Base-by-base conservation (phyloP, 169 alveolate species). In the Eimeria tenella region DNA sequence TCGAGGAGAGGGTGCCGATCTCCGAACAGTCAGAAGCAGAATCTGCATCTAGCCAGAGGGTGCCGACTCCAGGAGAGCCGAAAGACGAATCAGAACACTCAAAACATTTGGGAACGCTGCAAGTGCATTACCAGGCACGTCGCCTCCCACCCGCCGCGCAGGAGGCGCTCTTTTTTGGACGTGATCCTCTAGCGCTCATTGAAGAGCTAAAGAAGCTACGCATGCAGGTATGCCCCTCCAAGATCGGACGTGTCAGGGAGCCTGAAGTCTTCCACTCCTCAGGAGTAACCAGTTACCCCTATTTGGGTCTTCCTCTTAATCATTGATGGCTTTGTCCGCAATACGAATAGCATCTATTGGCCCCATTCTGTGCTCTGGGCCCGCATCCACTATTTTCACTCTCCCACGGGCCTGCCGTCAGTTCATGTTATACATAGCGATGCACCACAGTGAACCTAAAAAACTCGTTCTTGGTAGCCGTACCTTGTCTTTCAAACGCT, bases 81-180 rank as follows among this genome's bases (percentile, higher is more conserved):
- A 4, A 7, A 60, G 65, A 3, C 68, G 91, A 62, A 4, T 25
- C 74, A 19, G 50, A 17, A 25, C 13, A 7, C 13, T 11, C 75
- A 25, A 60, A 84, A 52, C 81, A 60, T n/a, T 11, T 42, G 25
- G 92, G 79, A 31, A 50, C 50, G 21, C 81, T 60, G 53, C 65
- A 84, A 11, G 92, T 84, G 65, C 92, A 63, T 23, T 84, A 84
- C 81, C 92, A 84, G 52, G 25, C 81, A 42, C 92, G 92, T 15
- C 86, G 79, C 52, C 89, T 77, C 56, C 74, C 89, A 9, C 62
- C 89, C 9, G 94, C 73, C 68, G 94, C 86, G 25, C 79, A 90
- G 60, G 89, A 90, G 52, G 87, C 94, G 58, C 94, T 90, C 21
- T 83, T 90, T n/a, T 90, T 75, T 65, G 94, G 94, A 5, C 82